phyloP scores from a whole-genome alignment of 1,284 basidiomycete species.

The Ceratobasidium sp. region DNA sequence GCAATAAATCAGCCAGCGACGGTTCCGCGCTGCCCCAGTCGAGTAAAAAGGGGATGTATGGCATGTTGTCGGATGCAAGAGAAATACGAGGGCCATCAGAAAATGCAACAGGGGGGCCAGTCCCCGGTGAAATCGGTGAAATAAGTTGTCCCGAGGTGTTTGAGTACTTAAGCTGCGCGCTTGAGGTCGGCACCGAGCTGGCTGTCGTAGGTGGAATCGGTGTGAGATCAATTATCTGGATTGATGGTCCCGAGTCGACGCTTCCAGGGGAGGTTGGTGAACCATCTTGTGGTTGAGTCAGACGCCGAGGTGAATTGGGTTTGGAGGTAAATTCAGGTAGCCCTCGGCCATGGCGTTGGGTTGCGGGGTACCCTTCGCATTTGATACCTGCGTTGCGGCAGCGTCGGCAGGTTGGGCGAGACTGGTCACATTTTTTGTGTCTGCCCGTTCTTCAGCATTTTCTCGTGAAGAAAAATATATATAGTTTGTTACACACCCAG shows the following conservation, averaged over 20 bases:
- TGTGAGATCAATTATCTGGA: background rate
- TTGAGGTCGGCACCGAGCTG: background rate
- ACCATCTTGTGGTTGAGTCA: background rate
- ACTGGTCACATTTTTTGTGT: background rate
- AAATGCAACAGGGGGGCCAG: too few species aligned
- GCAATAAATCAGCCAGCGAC: too few species aligned
- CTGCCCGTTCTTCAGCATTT: background rate
- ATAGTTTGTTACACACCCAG: background rate
- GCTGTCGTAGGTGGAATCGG: too few species aligned
- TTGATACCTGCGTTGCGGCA: background rate
- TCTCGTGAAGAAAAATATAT: background rate
- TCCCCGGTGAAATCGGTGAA: too few species aligned
- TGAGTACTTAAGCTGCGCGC: background rate
- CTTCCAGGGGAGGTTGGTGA: background rate
- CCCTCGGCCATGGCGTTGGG: too few species aligned
- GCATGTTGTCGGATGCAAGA: too few species aligned
- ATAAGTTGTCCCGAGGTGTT: background rate
- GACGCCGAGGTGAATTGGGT: too few species aligned
- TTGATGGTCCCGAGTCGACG: background rate
- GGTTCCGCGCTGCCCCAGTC: too few species aligned
- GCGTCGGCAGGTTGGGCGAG: background rate
- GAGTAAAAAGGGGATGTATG: too few species aligned
- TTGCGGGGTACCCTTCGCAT: background rate
- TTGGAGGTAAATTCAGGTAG: too few species aligned
- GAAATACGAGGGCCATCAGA: too few species aligned